Base-by-base conservation (phyloP, 768 basidiomycete genomes). In the Sistotremastrum niveocremeum region DNA sequence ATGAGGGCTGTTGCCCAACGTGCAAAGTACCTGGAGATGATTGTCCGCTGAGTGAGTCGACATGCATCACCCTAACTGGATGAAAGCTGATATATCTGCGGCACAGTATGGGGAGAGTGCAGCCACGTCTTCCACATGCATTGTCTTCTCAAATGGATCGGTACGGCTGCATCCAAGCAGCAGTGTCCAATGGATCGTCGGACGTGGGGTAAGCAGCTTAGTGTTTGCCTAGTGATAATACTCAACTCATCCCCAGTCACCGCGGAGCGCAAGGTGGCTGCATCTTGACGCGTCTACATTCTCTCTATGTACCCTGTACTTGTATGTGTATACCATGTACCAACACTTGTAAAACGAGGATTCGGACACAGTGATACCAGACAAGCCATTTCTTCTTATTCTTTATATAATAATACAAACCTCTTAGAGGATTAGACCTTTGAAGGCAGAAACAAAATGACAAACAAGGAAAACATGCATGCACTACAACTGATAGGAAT, bases 121-220 rank as follows among this genome's bases (percentile, higher is more conserved):
- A 88, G 80, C 5, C 95, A 98, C 60, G 80, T 95, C 47, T 99
- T 98, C 58, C 95, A 99, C 60, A 91, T 97, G 88, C 94, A 99
- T 61, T 98, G 94, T 64, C 66, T 99, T 8, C 71, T 94, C 52
- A 95, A 97, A 62, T 99, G 95, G 95, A 77, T 97, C 49, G 81
- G 81, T 3, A 93, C 91, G 0, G 66, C 77, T 4, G 78, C 85
- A 9, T 91, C 86, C 34, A 97, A 97, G 61, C 81, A 84, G 54
- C 89, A 93, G 54, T 99, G 95, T 69, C 95, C 95, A n/a, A 93
- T 99, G 89, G 94, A 98, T 59, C 72, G 95, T 32, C 68, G 89
- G 55, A 69, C 81, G 3, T 99, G 94, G 94, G 81, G 91, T 93
- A 52, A 49, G 83, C 69, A 4, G 5, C 31, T 11, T 20, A 33